These are phyloP conservation scores for Strobilomyces confusus DNA, from an alignment of 768 basidiomycete species.

Conservation along the genomic window DNA sequence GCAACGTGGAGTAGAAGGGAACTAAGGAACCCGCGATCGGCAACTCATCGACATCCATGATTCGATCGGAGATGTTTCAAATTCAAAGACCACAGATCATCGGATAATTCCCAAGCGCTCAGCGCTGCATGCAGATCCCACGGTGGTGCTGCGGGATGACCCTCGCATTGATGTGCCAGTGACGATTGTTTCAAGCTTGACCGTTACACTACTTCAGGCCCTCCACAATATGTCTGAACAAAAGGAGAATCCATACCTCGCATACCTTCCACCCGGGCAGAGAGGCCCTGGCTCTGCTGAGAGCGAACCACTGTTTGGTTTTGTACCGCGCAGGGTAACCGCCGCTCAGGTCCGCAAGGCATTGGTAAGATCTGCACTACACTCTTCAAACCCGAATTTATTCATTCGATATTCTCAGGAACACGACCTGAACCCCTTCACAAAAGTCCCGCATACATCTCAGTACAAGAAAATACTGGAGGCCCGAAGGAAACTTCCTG, in stretches of 20 bases:
- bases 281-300: conserved; percentile 24
- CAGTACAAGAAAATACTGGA: conserved; percentile 86
- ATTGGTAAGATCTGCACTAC: conserved; percentile 52
- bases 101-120: too few relatives aligned
- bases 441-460: conserved; percentile 65
- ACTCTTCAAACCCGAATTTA: background rate
- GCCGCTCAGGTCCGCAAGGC: conserved; percentile 62
- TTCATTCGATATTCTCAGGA: conserved; percentile 42
- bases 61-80: too few relatives aligned
- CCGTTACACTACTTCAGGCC: too few relatives aligned
- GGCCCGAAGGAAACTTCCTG: conserved; percentile 81
- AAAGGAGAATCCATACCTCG: conserved; percentile 54
- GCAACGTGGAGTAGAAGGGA: too few relatives aligned
- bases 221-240: conserved; percentile 9
- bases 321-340: conserved; percentile 64
- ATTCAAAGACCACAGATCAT: too few relatives aligned
- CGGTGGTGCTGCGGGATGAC: too few relatives aligned
- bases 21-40: too few relatives aligned
- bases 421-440: conserved; percentile 85
- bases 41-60: too few relatives aligned
- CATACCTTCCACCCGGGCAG: conserved; percentile 32
- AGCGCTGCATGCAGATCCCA: too few relatives aligned
- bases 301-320: conserved; percentile 61
- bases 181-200: too few relatives aligned
- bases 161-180: too few relatives aligned